A percentile compares a stretch with the other conserved stretches of the same genome.
Conservation (phyloP, 768 basidiomycete genomes). For the Leccinum truebloodii region DNA sequence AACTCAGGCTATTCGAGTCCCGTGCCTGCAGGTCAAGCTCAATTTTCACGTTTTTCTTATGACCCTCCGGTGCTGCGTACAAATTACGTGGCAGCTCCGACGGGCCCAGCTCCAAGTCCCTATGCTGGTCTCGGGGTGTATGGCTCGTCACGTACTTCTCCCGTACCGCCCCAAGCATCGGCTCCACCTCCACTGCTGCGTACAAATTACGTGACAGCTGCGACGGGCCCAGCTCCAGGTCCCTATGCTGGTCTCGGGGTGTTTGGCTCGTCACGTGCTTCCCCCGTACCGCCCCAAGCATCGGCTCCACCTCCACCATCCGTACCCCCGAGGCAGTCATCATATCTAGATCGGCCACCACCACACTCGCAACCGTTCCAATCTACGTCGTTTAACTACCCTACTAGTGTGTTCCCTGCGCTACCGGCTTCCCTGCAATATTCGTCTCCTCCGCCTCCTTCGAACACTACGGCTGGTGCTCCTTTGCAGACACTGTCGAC, state of each 20-base stretch:
- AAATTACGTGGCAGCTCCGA: conserved; percentile 18
- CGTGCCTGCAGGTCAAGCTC: conserved; percentile 9
- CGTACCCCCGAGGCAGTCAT: too few species aligned
- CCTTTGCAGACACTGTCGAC: conserved; percentile 15
- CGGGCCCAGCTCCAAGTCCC: too few species aligned
- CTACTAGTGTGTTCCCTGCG: conserved; percentile 25
- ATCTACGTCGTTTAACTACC: conserved; percentile 9
- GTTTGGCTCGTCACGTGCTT: conserved; percentile 24
- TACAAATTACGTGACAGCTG: conserved; percentile 9
- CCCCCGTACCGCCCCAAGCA: conserved; percentile 9
- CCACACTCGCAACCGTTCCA: neutral
- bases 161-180: conserved; percentile 8
- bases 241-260: conserved; percentile 39
- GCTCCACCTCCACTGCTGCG: conserved; percentile 22
- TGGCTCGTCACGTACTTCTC: too few species aligned
- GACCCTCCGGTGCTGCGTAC: conserved; percentile 7
- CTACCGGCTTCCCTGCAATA: conserved; percentile 32
- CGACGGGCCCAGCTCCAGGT: conserved; percentile 29
- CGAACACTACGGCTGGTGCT: conserved; percentile 7
- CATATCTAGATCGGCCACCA: too few species aligned
- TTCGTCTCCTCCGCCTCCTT: conserved; percentile 18
- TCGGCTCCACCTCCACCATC: conserved; percentile 20
- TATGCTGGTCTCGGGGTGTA: too few species aligned
- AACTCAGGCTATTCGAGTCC: conserved; percentile 36
- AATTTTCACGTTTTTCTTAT: conserved; percentile 25